Evolutionary conservation across 169 alveolate genomes (phyloP), one percentile per base, ranked within the genome.

Genomic region (Plasmodium falciparum): DNA sequence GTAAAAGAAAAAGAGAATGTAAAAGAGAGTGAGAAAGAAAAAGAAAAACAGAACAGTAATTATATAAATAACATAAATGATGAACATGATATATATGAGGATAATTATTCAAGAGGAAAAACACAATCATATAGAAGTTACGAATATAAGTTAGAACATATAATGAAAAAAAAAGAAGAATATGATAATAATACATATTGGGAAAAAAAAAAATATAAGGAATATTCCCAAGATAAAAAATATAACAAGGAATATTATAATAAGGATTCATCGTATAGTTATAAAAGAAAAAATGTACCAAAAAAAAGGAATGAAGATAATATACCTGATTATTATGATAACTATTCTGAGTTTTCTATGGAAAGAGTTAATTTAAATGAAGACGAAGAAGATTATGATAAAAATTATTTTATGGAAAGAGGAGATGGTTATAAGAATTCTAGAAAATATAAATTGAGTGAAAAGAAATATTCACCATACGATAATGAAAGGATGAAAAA

Each of bases 201-300:
- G 17, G 22, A 62, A 20, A 62, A 62, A 62, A 20, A 17, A 7
- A 62, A 62, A 62, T 62, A 24, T 24, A 24, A 20, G 71, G 71
- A 62, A 62, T 26, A 62, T 22, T 17, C 13, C 2, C 47, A 39
- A 39, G 71, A 62, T 62, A 62, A 62, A 13, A 43, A 24, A 13
- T 56, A 0, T 13, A n/a, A 56, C 17, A 24, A 56, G 11, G 17
- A 15, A 56, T 22, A 56, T 17, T 56, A 56, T 56, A 39, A 39
- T 39, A 56, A 56, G 24, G 65, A 56, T 56, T 15, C 65, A 5
- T 17, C 22, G 0, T 56, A 56, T 56, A 39, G 47, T 39, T 56
- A 56, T 56, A 56, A 56, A 56, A 56, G 24, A 22, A 56, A 56
- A 56, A 2, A 56, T 12, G 9, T 13, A 56, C 2, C 5, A 39